Base-by-base conservation (phyloP, 805 yeast genomes). In the Wickerhamiella siamensis region DNA sequence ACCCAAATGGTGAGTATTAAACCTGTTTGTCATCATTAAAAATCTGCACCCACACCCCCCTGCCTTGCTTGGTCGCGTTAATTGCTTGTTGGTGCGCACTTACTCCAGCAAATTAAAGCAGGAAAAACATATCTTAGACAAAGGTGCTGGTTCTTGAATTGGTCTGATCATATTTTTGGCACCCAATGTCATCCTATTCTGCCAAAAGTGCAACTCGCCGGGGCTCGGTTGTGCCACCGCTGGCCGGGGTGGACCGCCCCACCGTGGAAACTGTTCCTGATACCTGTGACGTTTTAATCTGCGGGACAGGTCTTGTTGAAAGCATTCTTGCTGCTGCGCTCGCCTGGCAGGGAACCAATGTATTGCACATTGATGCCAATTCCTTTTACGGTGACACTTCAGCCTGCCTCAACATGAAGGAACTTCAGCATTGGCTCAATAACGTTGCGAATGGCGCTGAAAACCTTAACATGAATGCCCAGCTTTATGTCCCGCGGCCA, bases 331-430 rank as follows among this genome's bases (percentile, higher is more conserved):
- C 97, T 0, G 94, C 96, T 10, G 88, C 96, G 0, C 67, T 91
- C 37, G 80, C 96, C 10, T 91, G 98, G 97, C 95, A 84, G 53
- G 98, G 98, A n/a, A 76, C 91, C n/a, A 76, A 72, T 49, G 96
- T 91, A 6, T 65, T 91, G 35, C 98, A 91, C 56, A 75, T 91
- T 24, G 98, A 91, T 59, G 67, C 76, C 34, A 80, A 86, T 55
- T 70, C 75, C 22, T 79, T 83, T 57, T 91, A 91, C 54, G 98
- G 98, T 17, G 97, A 87, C 58, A 71, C 79, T 29, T 71, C 79
- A 39, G 86, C 96, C 4, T 82, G 95, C 2, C 63, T 91, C 40
- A 81, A 94, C 17, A 73, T 86, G 38, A 94, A 84, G 50, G 95
- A 91, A 60, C 61, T 86, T 47, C 78, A 77, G 55, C 68, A 72